A percentile compares a stretch with the other conserved stretches of the same genome.
Evolutionary conservation across 1,284 basidiomycete genomes (phyloP).

Genomic region (Neolentinus lepideus): DNA sequence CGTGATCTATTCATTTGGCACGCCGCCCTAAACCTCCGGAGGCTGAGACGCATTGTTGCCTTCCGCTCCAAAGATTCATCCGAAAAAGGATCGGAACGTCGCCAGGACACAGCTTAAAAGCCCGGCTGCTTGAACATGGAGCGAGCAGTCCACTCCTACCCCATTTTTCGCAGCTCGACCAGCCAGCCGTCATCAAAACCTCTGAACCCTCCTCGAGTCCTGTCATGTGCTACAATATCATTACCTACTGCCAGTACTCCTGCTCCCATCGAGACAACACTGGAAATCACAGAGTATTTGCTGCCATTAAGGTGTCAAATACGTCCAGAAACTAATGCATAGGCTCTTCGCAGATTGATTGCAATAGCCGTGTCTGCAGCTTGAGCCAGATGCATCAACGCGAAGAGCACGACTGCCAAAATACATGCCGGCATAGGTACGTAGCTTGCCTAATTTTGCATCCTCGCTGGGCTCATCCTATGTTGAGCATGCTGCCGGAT

Average conservation of each 20-base stretch:
- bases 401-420: neutral
- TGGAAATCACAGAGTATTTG: neutral
- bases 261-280: neutral
- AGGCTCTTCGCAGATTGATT: neutral
- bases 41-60: neutral
- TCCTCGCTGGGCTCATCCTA: neutral
- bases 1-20: neutral
- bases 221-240: constrained; percentile 1
- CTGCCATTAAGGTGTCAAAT: neutral
- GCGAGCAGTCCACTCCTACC: neutral
- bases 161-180: neutral
- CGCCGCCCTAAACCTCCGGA: neutral
- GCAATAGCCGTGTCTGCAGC: constrained; percentile 1
- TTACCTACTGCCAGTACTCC: neutral
- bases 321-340: neutral
- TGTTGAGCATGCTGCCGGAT: neutral
- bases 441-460: neutral
- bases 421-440: neutral
- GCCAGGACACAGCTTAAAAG: neutral
- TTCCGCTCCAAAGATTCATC: neutral
- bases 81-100: neutral
- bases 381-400: neutral
- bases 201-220: no score
- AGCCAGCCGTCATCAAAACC: neutral
- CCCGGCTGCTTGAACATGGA: no score